Evolutionary conservation across 305 asterid genomes (phyloP).

Genomic region (Fraxinus latifolia): DNA sequence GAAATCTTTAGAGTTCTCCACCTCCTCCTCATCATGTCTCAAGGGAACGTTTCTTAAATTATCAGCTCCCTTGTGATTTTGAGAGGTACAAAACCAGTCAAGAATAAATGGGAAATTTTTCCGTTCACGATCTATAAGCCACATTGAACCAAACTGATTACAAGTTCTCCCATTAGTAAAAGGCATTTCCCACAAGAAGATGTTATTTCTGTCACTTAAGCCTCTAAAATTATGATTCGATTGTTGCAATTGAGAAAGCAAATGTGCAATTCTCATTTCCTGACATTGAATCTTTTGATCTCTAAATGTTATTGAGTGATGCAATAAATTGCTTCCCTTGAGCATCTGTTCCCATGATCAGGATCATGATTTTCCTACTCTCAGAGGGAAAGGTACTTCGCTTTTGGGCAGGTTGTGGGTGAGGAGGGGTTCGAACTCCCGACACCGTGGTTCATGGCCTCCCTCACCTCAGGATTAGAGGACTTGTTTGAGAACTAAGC

Average conservation of each 20-base stretch:
- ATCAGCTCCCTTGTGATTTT: slow-evolving; percentile 40
- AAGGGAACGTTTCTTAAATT: slow-evolving; percentile 30
- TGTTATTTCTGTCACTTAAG: slow-evolving; percentile 35
- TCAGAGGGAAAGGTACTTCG: too few species aligned
- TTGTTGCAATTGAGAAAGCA: slow-evolving; percentile 35
- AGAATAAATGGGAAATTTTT: slow-evolving; percentile 67
- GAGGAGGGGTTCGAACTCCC: too few species aligned
- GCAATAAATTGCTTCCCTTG: slow-evolving; percentile 72
- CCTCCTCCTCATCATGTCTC: slow-evolving; percentile 27
- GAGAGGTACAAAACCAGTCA: slow-evolving; percentile 78
- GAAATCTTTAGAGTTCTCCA: slow-evolving; percentile 22
- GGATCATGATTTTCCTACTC: too few species aligned
- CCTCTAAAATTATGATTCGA: slow-evolving; percentile 43
- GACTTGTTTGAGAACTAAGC: too few species aligned
- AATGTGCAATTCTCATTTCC: slow-evolving; percentile 29
- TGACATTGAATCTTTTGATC: slow-evolving; percentile 64
- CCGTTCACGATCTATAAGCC: slow-evolving; percentile 63
- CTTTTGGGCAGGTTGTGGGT: too few species aligned
- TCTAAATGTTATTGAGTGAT: slow-evolving; percentile 48
- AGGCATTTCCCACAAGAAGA: slow-evolving; percentile 41
- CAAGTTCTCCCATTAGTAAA: slow-evolving; percentile 31
- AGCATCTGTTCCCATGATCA: slow-evolving; percentile 60
- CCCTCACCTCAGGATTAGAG: too few species aligned
- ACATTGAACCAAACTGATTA: slow-evolving; percentile 50
- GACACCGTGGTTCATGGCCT: too few species aligned